These are phyloP conservation scores for Cadophora gregata DNA, from an alignment of 2,329 filamentous ascomycete species.

Conservation along the genomic window DNA sequence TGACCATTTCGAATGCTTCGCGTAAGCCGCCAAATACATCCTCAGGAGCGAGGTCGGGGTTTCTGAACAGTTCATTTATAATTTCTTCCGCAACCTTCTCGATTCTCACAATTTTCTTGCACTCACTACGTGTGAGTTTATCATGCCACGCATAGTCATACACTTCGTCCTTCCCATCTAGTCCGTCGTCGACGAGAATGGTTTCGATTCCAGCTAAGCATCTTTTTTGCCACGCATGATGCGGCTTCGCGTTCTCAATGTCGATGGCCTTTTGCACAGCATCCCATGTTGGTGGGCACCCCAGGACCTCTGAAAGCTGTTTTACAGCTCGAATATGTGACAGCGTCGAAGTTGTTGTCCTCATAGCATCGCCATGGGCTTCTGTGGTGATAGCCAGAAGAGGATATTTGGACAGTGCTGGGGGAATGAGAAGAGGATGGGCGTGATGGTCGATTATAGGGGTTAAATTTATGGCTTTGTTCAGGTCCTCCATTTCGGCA, in stretches of 20 bases:
- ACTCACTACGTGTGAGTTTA: conserved; percentile 65
- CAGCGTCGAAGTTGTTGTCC: conserved; percentile 65
- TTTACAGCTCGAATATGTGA: conserved; percentile 73
- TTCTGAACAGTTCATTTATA: conserved; percentile 53
- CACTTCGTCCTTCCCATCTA: conserved; percentile 61
- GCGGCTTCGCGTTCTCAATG: conserved; percentile 35
- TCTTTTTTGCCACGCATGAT: conserved; percentile 62
- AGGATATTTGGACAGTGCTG: conserved; percentile 53
- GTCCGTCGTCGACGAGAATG: conserved; percentile 79
- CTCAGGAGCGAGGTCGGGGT: conserved; percentile 43
- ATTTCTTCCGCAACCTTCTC: conserved; percentile 73
- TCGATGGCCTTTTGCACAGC: conserved; percentile 49
- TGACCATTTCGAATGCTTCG: conserved; percentile 50
- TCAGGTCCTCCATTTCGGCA: conserved; percentile 37
- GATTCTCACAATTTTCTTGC: conserved; percentile 78
- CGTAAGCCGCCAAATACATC: conserved; percentile 49
- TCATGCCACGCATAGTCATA: conserved; percentile 70
- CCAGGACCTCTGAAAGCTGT: conserved; percentile 70
- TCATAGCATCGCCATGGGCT: conserved; percentile 71
- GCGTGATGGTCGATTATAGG: conserved; percentile 78
- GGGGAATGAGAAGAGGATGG: conserved; percentile 67
- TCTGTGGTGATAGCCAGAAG: conserved; percentile 72
- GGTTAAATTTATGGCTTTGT: conserved; percentile 54
- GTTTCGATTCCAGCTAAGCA: conserved; percentile 77
- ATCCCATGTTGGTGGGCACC: conserved; percentile 67